Conservation (phyloP, 192 early-diverging fungal genomes). For the Linnemannia zychae region DNA sequence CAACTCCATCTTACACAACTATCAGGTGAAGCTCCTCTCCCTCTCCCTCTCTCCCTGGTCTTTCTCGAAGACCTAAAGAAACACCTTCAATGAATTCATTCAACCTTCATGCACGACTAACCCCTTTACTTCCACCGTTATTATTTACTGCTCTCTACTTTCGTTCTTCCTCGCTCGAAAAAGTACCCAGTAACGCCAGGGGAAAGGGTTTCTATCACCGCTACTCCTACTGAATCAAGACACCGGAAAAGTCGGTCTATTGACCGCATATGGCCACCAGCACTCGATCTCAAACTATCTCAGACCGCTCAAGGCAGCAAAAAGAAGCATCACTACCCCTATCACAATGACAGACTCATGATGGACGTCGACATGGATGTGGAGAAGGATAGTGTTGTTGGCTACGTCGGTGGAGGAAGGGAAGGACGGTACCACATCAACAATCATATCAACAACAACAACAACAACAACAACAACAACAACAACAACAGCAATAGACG, state of each 20-base stretch:
- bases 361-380: background rate
- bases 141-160: too few species aligned
- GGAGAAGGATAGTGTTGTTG: background rate
- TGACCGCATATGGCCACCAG: background rate
- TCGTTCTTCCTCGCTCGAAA: background rate
- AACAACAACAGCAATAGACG: background rate
- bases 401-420: background rate
- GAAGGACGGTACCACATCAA: background rate
- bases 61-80: background rate
- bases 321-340: too few species aligned
- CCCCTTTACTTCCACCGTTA: too few species aligned
- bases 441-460: too few species aligned
- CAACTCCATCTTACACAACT: background rate
- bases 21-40: background rate
- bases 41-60: background rate
- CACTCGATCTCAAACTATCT: conserved; percentile 2
- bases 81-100: background rate
- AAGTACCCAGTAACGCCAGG: background rate
- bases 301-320: background rate
- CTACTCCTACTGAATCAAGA: background rate
- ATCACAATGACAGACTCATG: background rate
- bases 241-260: background rate
- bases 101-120: too few species aligned
- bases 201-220: background rate
- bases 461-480: background rate